Percentiles rank a stretch among this genome's conserved stretches.
phyloP scores from a whole-genome alignment of 768 basidiomycete species.

The Leccinum barrowsii region DNA sequence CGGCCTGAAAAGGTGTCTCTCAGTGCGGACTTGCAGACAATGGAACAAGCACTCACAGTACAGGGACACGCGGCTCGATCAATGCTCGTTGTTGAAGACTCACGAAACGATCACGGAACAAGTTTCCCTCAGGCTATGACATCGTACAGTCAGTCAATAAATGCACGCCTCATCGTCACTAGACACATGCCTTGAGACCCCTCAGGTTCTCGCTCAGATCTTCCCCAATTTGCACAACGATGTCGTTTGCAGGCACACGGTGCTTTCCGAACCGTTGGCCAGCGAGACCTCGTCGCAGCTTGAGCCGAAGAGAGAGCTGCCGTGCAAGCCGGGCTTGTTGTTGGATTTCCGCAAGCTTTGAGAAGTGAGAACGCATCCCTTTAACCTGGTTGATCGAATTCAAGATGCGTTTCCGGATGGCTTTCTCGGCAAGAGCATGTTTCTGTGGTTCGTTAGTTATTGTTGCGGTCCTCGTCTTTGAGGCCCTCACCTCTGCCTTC shows the following conservation, averaged over 20 bases:
- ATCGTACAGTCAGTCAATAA: neutral
- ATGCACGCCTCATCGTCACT: neutral
- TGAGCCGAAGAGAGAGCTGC: constrained; percentile 43
- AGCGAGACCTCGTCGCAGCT: constrained; percentile 58
- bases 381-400: constrained; percentile 57
- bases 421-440: constrained; percentile 57
- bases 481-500: constrained; percentile 55
- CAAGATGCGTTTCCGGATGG: constrained; percentile 56
- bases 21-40: neutral
- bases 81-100: constrained; percentile 86
- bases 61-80: constrained; percentile 80
- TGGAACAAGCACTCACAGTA: constrained; percentile 48
- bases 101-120: constrained; percentile 85
- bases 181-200: constrained; percentile 65
- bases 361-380: constrained; percentile 43
- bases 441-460: constrained; percentile 41
- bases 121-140: constrained; percentile 83
- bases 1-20: constrained; percentile 15
- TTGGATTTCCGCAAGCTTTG: constrained; percentile 35
- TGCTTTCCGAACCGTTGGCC: constrained; percentile 82
- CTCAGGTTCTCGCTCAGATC: constrained; percentile 84
- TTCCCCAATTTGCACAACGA: constrained; percentile 89
- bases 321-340: constrained; percentile 37
- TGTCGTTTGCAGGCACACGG: constrained; percentile 58
- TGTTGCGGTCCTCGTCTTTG: neutral